Percentiles rank a stretch among this genome's conserved stretches.
Conservation (phyloP, 1,284 basidiomycete species). For the Inonotus obliquus region DNA sequence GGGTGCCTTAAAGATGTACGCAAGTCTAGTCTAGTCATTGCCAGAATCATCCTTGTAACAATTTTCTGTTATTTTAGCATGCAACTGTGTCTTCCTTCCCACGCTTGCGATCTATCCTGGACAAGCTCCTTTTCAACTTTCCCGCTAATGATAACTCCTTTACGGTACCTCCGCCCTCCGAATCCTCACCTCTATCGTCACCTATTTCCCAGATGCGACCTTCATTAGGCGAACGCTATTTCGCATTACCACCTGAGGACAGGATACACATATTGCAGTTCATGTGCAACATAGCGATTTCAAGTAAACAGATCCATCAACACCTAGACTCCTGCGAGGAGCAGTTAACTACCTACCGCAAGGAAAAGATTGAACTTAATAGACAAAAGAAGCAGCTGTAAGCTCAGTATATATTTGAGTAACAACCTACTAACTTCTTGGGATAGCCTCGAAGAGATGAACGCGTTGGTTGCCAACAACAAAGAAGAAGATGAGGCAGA, state of each 20-base stretch:
- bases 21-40: conserved; percentile 22
- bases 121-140: conserved; percentile 68
- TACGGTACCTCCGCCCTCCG: conserved; percentile 23
- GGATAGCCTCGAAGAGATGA: conserved; percentile 69
- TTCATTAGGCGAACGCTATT: conserved; percentile 67
- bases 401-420: conserved; percentile 32
- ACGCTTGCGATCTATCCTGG: conserved; percentile 68
- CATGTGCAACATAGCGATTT: conserved; percentile 85
- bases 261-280: conserved; percentile 85
- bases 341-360: conserved; percentile 86
- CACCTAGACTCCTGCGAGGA: conserved; percentile 91
- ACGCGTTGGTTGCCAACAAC: conserved; percentile 50
- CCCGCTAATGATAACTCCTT: conserved; percentile 28
- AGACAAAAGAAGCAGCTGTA: conserved; percentile 82
- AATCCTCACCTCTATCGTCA: conserved; percentile 34
- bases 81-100: conserved; percentile 75
- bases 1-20: conserved; percentile 87
- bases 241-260: conserved; percentile 67
- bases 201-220: conserved; percentile 35
- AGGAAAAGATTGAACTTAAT: conserved; percentile 94
- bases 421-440: conserved; percentile 2
- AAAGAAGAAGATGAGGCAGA: conserved; percentile 42
- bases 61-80: conserved; percentile 45
- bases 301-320: conserved; percentile 81
- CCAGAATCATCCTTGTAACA: conserved; percentile 1